Conservation (phyloP, 1,284 basidiomycete genomes). For the Sanghuangporus weigelae region DNA sequence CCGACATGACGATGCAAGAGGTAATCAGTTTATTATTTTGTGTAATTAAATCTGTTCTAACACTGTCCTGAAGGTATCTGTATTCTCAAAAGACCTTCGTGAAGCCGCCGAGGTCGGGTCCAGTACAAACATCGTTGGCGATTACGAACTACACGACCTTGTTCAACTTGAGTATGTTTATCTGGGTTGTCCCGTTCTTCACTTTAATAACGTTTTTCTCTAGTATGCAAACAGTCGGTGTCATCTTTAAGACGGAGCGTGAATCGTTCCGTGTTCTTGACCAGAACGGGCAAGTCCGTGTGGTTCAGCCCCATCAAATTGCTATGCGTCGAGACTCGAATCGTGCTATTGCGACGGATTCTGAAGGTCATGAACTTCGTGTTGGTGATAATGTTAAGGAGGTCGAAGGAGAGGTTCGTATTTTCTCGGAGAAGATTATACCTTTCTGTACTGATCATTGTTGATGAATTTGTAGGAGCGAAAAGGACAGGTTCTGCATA, state of each 20-base stretch:
- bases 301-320: slow-evolving; percentile 94
- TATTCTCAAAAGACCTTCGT: slow-evolving; percentile 96
- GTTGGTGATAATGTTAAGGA: slow-evolving; percentile 94
- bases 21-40: slow-evolving; percentile 31
- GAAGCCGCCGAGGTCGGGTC: slow-evolving; percentile 96
- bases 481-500: slow-evolving; percentile 92
- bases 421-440: neutral
- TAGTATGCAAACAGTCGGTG: slow-evolving; percentile 89
- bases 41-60: neutral
- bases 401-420: slow-evolving; percentile 73
- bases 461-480: slow-evolving; percentile 47
- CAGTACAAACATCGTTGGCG: slow-evolving; percentile 83
- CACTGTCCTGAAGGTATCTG: slow-evolving; percentile 62
- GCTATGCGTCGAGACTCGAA: slow-evolving; percentile 84
- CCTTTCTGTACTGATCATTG: neutral
- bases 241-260: slow-evolving; percentile 96
- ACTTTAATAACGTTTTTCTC: neutral
- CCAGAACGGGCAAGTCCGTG: slow-evolving; percentile 85
- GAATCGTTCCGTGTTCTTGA: slow-evolving; percentile 95
- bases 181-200: neutral
- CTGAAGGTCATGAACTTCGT: slow-evolving; percentile 79
- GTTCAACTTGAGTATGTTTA: slow-evolving; percentile 88
- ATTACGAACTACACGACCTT: slow-evolving; percentile 94
- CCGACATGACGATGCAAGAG: slow-evolving; percentile 96
- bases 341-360: slow-evolving; percentile 85